Evolutionary conservation across 495 filamentous ascomycete species (phyloP), one percentile per base, ranked within the genome.

Genomic region (Lasiosphaeris hirsuta): DNA sequence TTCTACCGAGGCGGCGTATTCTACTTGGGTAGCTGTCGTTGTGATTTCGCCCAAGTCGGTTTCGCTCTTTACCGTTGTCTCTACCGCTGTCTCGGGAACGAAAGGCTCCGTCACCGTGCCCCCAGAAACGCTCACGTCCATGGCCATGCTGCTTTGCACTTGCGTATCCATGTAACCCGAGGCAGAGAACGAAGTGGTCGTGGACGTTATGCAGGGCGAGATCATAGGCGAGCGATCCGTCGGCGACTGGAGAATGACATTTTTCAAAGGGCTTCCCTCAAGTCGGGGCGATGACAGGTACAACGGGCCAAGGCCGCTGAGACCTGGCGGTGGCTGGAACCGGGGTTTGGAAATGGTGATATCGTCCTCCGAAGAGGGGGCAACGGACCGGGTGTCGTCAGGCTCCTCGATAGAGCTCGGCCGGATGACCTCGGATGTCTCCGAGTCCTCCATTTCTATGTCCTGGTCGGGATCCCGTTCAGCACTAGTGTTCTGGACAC

Each of bases 221-320:
- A 57, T 30, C 52, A 53, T 33, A 4, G 65, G 59, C 10, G 67
- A 61, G 17, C 68, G 55, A 15, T 70, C 69, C 9, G 69, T 68
- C 14, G 72, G 72, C 40, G 71, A 75, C 30, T 51, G 56, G 34
- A 71, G 47, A 40, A 78, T 66, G 35, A 78, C 73, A 43, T 79
- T 72, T 61, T 77, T 79, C 5, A 79, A 58, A 2, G 77, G 77
- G 35, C 76, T 80, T 10, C 75, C 77, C 54, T 79, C 77, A 5
- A 76, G 58, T 52, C 68, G 60, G 40, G 66, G 48, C 8, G 60
- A 46, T 1, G 51, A 13, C 18, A 54, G 61, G 39, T 39, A 51
- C 4, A 54, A 47, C 14, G 56, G 47, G 0, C 33, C 51, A 0
- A 64, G 62, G 33, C 35, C 52, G 4, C 40, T 49, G 17, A 67